Percentiles rank a stretch among this genome's conserved stretches.
These are phyloP conservation scores for Blastomyces gilchristii DNA, from an alignment of 2,329 filamentous ascomycete species.

Conservation along the genomic window DNA sequence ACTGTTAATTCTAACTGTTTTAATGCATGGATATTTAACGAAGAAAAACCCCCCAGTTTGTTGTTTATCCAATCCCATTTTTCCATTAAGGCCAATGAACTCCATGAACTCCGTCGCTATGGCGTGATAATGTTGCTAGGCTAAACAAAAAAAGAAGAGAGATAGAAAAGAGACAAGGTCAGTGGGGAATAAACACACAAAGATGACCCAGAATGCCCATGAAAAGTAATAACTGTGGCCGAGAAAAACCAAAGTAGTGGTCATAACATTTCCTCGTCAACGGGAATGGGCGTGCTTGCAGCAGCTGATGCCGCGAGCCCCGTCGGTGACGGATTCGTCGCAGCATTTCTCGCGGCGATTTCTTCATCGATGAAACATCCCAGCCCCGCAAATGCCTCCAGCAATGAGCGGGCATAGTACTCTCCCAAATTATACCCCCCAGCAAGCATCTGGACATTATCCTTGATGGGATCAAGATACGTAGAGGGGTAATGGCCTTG, in stretches of 20 bases:
- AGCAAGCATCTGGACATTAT: constrained; percentile 56
- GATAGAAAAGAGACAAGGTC: not conserved
- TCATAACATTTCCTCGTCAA: constrained; percentile 9
- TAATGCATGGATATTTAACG: not conserved
- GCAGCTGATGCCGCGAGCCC: constrained; percentile 24
- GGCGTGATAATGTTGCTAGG: not conserved
- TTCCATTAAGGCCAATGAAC: not conserved
- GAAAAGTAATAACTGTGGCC: not conserved
- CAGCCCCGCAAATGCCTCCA: constrained; percentile 81
- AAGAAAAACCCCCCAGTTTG: not conserved
- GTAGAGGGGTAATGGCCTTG: constrained; percentile 63
- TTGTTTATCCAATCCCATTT: not conserved
- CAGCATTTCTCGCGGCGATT: constrained; percentile 19
- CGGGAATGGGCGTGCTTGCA: constrained; percentile 1
- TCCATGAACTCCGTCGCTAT: constrained; percentile 10
- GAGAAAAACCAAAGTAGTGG: not conserved
- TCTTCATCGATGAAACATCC: constrained; percentile 82
- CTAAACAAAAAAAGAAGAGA: not conserved
- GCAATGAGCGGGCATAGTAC: constrained; percentile 69
- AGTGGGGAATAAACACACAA: no score
- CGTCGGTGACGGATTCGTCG: constrained; percentile 20
- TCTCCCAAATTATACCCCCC: constrained; percentile 77
- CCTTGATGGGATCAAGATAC: constrained; percentile 57
- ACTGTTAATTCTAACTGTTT: not conserved
- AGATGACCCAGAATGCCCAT: not conserved